Evolutionary conservation across 1,284 basidiomycete species (phyloP).

Genomic region (Microbotryomycetes sp.): DNA sequence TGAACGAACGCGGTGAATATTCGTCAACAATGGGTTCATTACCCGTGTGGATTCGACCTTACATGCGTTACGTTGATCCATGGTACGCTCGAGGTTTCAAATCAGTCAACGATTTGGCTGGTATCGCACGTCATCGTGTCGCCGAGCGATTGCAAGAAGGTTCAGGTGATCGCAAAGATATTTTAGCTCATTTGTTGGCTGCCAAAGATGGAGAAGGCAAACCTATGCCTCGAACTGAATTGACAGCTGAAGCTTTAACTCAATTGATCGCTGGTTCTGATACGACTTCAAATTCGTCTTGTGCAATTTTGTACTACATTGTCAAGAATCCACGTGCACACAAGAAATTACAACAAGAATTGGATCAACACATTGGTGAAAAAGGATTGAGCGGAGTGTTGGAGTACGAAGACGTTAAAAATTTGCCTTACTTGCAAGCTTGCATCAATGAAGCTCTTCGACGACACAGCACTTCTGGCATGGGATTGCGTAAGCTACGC

Average conservation of each 20-base stretch:
- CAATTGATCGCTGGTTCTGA: conserved; percentile 74
- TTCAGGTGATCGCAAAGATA: conserved; percentile 56
- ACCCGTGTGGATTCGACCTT: conserved; percentile 57
- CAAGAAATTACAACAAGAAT: conserved; percentile 65
- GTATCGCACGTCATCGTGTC: conserved; percentile 75
- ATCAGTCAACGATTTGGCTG: conserved; percentile 67
- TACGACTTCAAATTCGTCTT: conserved; percentile 77
- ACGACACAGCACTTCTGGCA: conserved; percentile 62
- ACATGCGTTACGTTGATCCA: conserved; percentile 45
- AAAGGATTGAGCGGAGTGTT: conserved; percentile 40
- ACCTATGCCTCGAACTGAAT: conserved; percentile 66
- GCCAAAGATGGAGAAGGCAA: conserved; percentile 72
- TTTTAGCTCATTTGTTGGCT: conserved; percentile 69
- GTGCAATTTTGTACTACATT: conserved; percentile 77
- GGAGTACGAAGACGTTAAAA: conserved; percentile 36
- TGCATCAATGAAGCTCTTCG: conserved; percentile 77
- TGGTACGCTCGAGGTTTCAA: conserved; percentile 67
- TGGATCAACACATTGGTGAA: conserved; percentile 60
- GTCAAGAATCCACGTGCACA: conserved; percentile 61
- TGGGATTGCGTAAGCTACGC: conserved; percentile 53
- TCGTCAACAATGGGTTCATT: conserved; percentile 76
- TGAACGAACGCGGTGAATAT: conserved; percentile 84
- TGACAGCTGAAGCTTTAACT: conserved; percentile 80
- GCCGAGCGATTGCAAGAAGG: conserved; percentile 62
- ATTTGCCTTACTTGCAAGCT: conserved; percentile 53